Evolutionary conservation across 805 yeast genomes (phyloP), one percentile per base, ranked within the genome.

Genomic region (Cyberlindnera petersonii): DNA sequence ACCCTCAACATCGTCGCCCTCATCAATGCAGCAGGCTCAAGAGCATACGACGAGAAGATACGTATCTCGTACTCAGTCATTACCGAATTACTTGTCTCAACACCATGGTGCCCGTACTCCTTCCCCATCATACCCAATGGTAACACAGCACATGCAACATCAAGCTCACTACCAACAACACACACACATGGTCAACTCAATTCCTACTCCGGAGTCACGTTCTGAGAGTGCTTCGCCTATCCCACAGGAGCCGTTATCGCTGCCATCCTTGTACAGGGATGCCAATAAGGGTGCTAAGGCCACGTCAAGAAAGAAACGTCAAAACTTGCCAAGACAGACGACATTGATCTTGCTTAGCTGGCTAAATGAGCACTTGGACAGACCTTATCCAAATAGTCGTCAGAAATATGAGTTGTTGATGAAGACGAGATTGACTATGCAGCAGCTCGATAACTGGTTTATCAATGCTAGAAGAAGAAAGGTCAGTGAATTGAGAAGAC

Each of bases 361-460:
- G 95, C 68, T 86, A 39, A 69, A 77, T 43, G 77, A 77, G 20
- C 89, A 86, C 58, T 61, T 84, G 41, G 77, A 79, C 45, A 82
- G 85, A 54, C 95, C 95, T 16, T 86, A 86, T 59, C 95, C 95
- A 4, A 81, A 85, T 38, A 81, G 83, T 28, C 74, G 77, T 41
- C 94, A 85, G 53, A 86, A 86, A 64, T 72, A 74, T 45, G 80
- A 77, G 56, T 63, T 86, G 47, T 74, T 83, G 70, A 63, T 69
- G 52, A 69, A 74, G 55, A 86, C 95, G 0, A 88, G 91, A 3
- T 69, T 86, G 56, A 82, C 86, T 40, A 77, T 82, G 57, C 86
- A 83, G 47, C 95, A 86, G 59, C 68, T 86, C 41, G 75, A 83
- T 47, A 86, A 86, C 55, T 86, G 95, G 95, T 86, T 86, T 53